Percentiles rank a stretch among this genome's conserved stretches.
Conservation (phyloP, 495 filamentous ascomycete genomes). For the Penicillium pancosmium region DNA sequence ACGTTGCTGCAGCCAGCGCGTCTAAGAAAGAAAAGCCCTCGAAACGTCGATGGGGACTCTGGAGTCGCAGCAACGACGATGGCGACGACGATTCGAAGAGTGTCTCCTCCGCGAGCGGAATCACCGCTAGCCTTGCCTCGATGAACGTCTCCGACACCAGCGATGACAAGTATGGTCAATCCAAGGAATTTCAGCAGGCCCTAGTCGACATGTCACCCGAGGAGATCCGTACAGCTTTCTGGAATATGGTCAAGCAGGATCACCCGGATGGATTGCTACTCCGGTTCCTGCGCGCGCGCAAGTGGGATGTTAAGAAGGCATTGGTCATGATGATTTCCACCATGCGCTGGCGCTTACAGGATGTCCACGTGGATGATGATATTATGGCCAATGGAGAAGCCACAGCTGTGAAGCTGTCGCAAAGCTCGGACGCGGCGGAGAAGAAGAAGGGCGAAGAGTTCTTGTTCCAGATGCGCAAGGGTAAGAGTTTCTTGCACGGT, state of each 20-base stretch:
- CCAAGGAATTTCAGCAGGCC: conserved; percentile 80
- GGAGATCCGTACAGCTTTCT: conserved; percentile 79
- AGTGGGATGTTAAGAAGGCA: conserved; percentile 94
- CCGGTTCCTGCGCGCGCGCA: conserved; percentile 88
- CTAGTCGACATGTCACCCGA: conserved; percentile 75
- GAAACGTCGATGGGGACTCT: conserved; percentile 63
- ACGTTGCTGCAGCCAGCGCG: conserved; percentile 27
- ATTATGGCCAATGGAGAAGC: conserved; percentile 81
- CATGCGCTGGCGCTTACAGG: conserved; percentile 83
- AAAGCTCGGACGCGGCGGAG: conserved; percentile 53
- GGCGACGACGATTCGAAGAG: conserved; percentile 55
- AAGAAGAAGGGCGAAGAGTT: conserved; percentile 81
- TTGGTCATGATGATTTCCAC: conserved; percentile 93
- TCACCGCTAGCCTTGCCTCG: conserved; percentile 33
- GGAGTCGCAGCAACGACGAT: conserved; percentile 56
- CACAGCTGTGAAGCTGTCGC: conserved; percentile 60
- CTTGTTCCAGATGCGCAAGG: conserved; percentile 78
- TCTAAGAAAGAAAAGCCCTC: conserved; percentile 46
- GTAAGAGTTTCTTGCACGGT: conserved; percentile 95
- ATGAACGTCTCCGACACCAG: conserved; percentile 54
- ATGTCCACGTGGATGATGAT: conserved; percentile 84
- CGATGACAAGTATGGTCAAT: conserved; percentile 93
- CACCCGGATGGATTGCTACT: conserved; percentile 87
- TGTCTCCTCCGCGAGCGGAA: conserved; percentile 33
- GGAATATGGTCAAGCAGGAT: conserved; percentile 96